A percentile compares a stretch with the other conserved stretches of the same genome.
These are phyloP conservation scores for Fusarium tupiense DNA, from an alignment of 2,329 filamentous ascomycete species.

Conservation along the genomic window DNA sequence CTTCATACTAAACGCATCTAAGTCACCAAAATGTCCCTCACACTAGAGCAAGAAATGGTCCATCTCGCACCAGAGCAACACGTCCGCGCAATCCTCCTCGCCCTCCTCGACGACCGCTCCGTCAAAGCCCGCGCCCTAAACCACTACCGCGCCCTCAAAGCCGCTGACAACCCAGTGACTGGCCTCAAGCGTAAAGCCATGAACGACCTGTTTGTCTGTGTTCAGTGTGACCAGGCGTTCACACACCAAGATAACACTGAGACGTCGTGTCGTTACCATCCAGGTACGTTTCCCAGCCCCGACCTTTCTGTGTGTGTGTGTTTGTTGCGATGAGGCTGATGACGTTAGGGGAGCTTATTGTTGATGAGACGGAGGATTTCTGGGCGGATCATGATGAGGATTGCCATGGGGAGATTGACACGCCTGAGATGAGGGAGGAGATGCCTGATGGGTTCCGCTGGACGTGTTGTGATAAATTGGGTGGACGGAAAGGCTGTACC, in stretches of 20 bases:
- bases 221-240: conserved; percentile 23
- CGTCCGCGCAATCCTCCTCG: conserved; percentile 31
- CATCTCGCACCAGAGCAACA: conserved; percentile 23
- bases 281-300: conserved; percentile 16
- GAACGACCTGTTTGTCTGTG: conserved; percentile 24
- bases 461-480: conserved; percentile 1
- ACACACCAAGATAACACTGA: conserved; percentile 17
- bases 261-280: conserved; percentile 6
- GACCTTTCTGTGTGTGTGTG: background rate
- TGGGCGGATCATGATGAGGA: conserved; percentile 22
- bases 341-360: background rate
- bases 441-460: conserved; percentile 12
- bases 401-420: conserved; percentile 11
- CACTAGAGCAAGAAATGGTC: background rate
- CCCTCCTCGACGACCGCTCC: conserved; percentile 14
- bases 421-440: conserved; percentile 9
- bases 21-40: conserved; percentile 3
- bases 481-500: conserved; percentile 1
- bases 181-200: conserved; percentile 31
- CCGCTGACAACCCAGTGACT: background rate
- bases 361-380: background rate
- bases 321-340: background rate
- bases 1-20: background rate
- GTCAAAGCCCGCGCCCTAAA: conserved; percentile 6
- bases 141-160: conserved; percentile 10